phyloP scores from a whole-genome alignment of 2,329 filamentous ascomycete species.

The Xylariaceae sp. region DNA sequence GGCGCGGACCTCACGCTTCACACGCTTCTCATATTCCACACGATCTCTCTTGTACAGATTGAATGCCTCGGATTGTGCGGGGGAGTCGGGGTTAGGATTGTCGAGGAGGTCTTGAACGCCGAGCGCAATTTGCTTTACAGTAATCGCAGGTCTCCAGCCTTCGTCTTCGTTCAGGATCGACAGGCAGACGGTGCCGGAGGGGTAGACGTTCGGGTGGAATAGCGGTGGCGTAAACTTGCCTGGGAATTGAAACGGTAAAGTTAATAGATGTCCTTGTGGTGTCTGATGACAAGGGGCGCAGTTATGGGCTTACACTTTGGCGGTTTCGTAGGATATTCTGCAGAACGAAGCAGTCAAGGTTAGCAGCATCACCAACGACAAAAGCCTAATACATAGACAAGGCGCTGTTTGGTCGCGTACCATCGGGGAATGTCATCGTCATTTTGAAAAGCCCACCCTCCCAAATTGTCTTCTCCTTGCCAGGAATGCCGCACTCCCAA shows the following conservation, averaged over 20 bases:
- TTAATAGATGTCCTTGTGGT: constrained; percentile 4
- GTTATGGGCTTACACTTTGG: constrained; percentile 82
- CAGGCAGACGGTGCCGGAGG: constrained; percentile 93
- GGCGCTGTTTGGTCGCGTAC: constrained; percentile 44
- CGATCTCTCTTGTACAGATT: constrained; percentile 92
- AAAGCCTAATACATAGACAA: background rate
- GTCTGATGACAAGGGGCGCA: background rate
- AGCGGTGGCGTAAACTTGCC: constrained; percentile 95
- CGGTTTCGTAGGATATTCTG: constrained; percentile 97
- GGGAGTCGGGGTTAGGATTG: constrained; percentile 94
- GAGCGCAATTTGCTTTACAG: constrained; percentile 93
- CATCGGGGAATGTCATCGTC: constrained; percentile 86
- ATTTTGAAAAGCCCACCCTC: constrained; percentile 97
- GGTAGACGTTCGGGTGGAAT: constrained; percentile 98
- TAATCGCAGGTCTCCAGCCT: constrained; percentile 97
- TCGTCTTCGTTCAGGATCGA: constrained; percentile 98
- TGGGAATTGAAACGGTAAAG: constrained; percentile 32
- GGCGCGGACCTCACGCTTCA: constrained; percentile 80
- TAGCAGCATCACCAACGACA: constrained; percentile 3
- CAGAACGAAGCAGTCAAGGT: constrained; percentile 13
- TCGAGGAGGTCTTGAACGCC: constrained; percentile 94
- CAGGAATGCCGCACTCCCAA: constrained; percentile 95
- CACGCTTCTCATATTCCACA: constrained; percentile 79
- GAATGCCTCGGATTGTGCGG: constrained; percentile 94
- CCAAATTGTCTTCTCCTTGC: constrained; percentile 96